Evolutionary conservation across 176 grass and related monocot species (phyloP), one percentile per base, ranked within the genome.

Genomic region (Rhynchospora breviuscula): DNA sequence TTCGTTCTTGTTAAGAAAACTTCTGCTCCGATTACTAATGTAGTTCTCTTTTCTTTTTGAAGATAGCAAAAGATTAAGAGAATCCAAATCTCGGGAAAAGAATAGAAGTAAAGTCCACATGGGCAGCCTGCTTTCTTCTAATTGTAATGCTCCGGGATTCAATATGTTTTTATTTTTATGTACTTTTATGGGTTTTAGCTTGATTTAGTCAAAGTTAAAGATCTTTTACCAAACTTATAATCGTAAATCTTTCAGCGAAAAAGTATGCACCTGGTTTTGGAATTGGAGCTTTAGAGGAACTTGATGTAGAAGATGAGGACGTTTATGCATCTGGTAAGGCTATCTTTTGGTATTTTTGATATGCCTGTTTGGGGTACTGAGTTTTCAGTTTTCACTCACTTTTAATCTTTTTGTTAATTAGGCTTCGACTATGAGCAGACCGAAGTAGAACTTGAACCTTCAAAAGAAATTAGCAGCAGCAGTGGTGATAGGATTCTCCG

Each of bases 301-400:
- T 94, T 90, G 95, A 92, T 93, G 83, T 90, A 84, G 95, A 98
- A 90, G 95, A 98, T 82, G 95, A 98, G 76, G 95, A 98, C 83
- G 95, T 95, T 93, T 98, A 98, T 86, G 91, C 95, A 84, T 98
- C 95, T 71, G 91, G 95, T 94, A 88, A n/a, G 69, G 40, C 76
- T 85, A 85, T 89, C 26, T 83, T 92, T 14, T 77, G 46, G 6
- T 23, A 29, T 31, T 82, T 45, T 49, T 48, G 7, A 82, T 67
- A 40, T 64, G 23, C 52, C 59, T 61, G 47, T 23, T 52, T 67
- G 14, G 26, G 71, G 13, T 25, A 40, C 35, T 74, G n/a, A 53
- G 25, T 72, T 66, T 79, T 58, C 22, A 53, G 25, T 72, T 66
- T 79, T 58, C 22, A 40, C 43, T 67, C 11, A 72, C 8, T 74